Evolutionary conservation across 1,139 yeast genomes (phyloP), one percentile per base, ranked within the genome.

Genomic region (Suhomyces panamericanus): DNA sequence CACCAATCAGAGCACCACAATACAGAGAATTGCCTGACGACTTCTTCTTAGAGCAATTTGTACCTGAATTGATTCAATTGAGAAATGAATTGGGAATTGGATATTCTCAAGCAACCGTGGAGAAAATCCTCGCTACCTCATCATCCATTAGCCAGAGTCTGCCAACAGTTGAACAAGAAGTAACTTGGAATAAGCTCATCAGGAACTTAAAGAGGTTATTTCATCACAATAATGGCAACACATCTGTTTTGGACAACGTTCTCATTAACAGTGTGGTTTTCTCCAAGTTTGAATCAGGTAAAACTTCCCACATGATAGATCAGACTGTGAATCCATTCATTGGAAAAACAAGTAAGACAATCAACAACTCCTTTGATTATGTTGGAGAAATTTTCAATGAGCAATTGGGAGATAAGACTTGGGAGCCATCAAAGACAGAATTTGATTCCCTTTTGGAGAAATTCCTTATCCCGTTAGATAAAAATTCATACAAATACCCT

Each of bases 21-120:
- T 71, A 71, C 44, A 60, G 46, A 22, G 77, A 71, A 46, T 47
- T 72, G 8, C 77, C 78, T 1, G 74, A 69, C 35, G 64, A 63
- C 42, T 66, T 71, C 51, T 44, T 48, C 12, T 55, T 73, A 36
- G 70, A 72, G 29, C 73, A 73, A 34, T 73, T 58, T 46, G 44
- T 55, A 15, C 51, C 52, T 15, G 77, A 73, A 47, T 60, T 73
- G 32, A 49, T 49, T n/a, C 59, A 61, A 33, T 51, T 73, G 26
- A 63, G 57, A 41, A 42, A 49, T 5, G 52, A 52, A n/a, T 45
- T 69, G 34, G 62, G 59, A 10, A 35, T 41, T 1, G 44, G 50
- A 3, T 70, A 66, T 50, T 53, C 43, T 12, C 44, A 48, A 3
- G 38, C 46, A 9, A 28, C 51, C 11, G 33, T 50, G 10, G 17